Evolutionary conservation across 495 filamentous ascomycete species (phyloP).

Genomic region (Oleoguttula mirabilis): DNA sequence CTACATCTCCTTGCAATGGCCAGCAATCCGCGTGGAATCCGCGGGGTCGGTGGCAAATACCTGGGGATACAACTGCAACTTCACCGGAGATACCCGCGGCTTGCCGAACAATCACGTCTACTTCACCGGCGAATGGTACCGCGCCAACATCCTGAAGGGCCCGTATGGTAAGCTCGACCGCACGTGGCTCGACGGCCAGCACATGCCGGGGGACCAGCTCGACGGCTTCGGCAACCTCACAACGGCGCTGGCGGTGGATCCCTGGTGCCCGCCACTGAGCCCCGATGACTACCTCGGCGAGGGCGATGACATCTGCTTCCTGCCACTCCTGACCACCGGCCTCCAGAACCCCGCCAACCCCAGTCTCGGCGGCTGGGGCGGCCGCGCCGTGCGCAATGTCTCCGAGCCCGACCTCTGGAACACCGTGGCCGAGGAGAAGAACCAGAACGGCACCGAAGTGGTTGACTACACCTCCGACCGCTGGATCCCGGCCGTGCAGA

Average conservation of each 20-base stretch:
- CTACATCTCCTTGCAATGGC: slow-evolving; percentile 37
- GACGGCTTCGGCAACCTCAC: too few relatives aligned
- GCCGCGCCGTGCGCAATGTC: neutral
- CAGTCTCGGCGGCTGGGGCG: neutral
- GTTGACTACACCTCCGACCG: slow-evolving; percentile 37
- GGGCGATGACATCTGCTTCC: neutral
- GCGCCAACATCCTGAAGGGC: neutral
- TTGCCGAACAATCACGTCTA: neutral
- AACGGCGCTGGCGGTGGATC: too few relatives aligned
- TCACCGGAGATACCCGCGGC: slow-evolving; percentile 20
- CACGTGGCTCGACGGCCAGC: too few relatives aligned
- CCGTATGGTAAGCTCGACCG: neutral
- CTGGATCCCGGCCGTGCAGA: slow-evolving; percentile 38
- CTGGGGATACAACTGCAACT: slow-evolving; percentile 36
- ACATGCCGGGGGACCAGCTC: too few relatives aligned
- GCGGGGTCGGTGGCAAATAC: slow-evolving; percentile 37
- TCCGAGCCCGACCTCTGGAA: too few relatives aligned
- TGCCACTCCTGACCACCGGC: neutral
- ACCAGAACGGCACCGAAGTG: neutral
- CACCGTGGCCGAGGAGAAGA: neutral
- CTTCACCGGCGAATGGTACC: neutral
- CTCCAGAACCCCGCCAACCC: neutral
- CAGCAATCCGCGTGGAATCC: slow-evolving; percentile 37
- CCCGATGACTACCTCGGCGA: neutral
- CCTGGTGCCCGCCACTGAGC: too few relatives aligned